Percentiles rank a stretch among this genome's conserved stretches.
Conservation (phyloP, 495 filamentous ascomycete species). For the Usnea hakonensis region DNA sequence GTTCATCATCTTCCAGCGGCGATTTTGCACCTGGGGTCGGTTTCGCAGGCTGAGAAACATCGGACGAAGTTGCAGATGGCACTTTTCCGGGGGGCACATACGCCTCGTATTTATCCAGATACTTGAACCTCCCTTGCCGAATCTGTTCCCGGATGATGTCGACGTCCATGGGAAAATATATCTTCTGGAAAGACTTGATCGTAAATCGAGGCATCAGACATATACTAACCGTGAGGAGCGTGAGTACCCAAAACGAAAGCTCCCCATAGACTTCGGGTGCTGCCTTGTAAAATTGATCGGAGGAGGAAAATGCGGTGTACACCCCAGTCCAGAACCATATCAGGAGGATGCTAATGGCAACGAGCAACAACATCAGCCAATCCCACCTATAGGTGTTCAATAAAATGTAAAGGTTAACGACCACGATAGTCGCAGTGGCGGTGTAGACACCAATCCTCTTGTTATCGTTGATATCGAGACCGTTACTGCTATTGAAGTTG, state of each 20-base stretch:
- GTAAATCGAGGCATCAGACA: constrained; percentile 80
- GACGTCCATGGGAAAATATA: constrained; percentile 83
- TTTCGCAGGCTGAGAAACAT: constrained; percentile 56
- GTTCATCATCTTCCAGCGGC: constrained; percentile 60
- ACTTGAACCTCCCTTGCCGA: constrained; percentile 67
- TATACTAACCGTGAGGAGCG: constrained; percentile 65
- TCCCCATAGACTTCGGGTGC: constrained; percentile 72
- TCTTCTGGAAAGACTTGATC: constrained; percentile 81
- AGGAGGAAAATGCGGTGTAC: constrained; percentile 63
- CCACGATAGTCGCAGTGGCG: constrained; percentile 65
- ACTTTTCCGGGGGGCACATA: constrained; percentile 33
- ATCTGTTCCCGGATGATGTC: constrained; percentile 96
- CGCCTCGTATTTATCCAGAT: constrained; percentile 49
- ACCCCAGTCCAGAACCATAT: constrained; percentile 97
- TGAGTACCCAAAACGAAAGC: constrained; percentile 77
- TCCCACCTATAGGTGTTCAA: constrained; percentile 98
- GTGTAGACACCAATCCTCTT: constrained; percentile 78
- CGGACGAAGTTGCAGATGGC: constrained; percentile 50
- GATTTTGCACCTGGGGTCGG: constrained; percentile 41
- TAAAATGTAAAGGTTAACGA: constrained; percentile 88
- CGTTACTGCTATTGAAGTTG: constrained; percentile 58
- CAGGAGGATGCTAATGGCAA: constrained; percentile 70
- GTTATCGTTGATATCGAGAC: constrained; percentile 64
- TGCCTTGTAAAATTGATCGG: constrained; percentile 66
- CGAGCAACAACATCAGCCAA: constrained; percentile 81